Evolutionary conservation across 78 protist species (phyloP).

Genomic region (Paulinella micropora): DNA sequence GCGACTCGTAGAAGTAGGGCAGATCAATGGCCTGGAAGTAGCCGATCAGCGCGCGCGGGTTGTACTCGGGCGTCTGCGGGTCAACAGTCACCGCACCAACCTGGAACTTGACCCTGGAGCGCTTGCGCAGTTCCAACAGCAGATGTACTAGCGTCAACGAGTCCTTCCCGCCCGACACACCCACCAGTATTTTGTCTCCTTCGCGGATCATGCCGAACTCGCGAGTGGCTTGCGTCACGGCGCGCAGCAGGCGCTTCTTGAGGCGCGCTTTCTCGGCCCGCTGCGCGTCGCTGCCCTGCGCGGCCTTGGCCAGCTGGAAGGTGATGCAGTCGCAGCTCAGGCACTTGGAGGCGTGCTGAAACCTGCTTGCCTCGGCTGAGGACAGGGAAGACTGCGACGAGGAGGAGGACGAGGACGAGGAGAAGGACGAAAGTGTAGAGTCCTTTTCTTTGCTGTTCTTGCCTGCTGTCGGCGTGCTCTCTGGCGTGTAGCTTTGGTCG

Average conservation of each 20-base stretch:
- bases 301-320: neutral
- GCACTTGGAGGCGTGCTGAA: neutral
- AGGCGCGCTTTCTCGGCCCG: neutral
- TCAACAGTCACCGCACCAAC: slow-evolving; percentile 61
- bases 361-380: too few species aligned
- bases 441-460: too few species aligned
- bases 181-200: slow-evolving; percentile 30
- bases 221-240: neutral
- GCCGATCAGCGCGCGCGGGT: too few species aligned
- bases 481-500: too few species aligned
- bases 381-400: too few species aligned
- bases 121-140: neutral
- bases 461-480: too few species aligned
- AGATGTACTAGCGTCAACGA: neutral
- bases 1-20: neutral
- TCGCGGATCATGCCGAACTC: neutral
- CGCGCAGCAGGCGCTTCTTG: neutral
- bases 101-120: slow-evolving; percentile 25
- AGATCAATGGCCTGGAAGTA: too few species aligned
- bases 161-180: slow-evolving; percentile 30
- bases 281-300: neutral
- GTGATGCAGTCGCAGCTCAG: neutral
- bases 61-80: slow-evolving; percentile 20
- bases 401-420: too few species aligned
- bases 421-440: too few species aligned